Conservation (phyloP, 805 yeast species). For the Tetrapisispora pingtungensis region DNA sequence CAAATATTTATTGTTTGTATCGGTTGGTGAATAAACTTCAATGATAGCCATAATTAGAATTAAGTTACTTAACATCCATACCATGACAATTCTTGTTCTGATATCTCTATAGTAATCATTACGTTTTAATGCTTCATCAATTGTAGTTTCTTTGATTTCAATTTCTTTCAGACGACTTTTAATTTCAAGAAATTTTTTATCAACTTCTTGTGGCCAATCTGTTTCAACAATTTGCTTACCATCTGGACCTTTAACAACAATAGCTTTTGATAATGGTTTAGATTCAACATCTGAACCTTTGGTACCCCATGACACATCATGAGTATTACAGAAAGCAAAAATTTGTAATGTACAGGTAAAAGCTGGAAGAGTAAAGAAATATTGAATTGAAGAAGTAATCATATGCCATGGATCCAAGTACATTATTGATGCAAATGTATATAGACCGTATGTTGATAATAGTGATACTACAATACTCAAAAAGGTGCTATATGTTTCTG, state of each 20-base stretch:
- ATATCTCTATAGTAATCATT: conserved; percentile 94
- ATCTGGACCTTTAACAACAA: conserved; percentile 65
- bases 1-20: conserved; percentile 62
- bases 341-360: conserved; percentile 89
- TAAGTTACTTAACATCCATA: conserved; percentile 84
- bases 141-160: conserved; percentile 21
- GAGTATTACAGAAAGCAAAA: conserved; percentile 95
- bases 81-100: conserved; percentile 87
- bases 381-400: conserved; percentile 75
- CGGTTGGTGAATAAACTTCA: conserved; percentile 65
- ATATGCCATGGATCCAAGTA: conserved; percentile 97
- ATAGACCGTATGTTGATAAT: conserved; percentile 85
- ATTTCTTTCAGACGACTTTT: conserved; percentile 30
- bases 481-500: conserved; percentile 40
- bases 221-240: conserved; percentile 75
- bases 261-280: conserved; percentile 68
- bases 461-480: conserved; percentile 75
- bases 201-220: conserved; percentile 33
- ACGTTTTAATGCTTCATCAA: conserved; percentile 25
- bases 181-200: conserved; percentile 29
- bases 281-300: conserved; percentile 80
- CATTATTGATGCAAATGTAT: conserved; percentile 67
- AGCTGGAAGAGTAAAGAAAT: conserved; percentile 81
- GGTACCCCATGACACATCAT: conserved; percentile 98
- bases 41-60: conserved; percentile 78